Evolutionary conservation across 805 yeast species (phyloP).

Genomic region (Candida krabiensis): DNA sequence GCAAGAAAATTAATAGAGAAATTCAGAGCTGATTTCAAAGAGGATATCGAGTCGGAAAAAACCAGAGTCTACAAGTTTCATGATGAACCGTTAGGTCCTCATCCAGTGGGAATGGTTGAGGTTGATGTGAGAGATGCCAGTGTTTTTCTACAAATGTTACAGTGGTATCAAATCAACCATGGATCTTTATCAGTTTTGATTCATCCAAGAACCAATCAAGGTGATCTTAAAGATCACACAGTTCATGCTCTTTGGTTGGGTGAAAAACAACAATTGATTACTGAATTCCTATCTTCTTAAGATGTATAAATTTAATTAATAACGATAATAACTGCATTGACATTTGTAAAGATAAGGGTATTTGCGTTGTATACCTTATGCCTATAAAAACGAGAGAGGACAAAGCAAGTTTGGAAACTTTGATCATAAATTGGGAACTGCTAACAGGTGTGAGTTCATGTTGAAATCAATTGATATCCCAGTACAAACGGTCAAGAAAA

Average conservation of each 20-base stretch:
- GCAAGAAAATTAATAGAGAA: constrained; percentile 27
- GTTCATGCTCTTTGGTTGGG: constrained; percentile 60
- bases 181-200: constrained; percentile 52
- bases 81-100: constrained; percentile 57
- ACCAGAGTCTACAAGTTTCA: constrained; percentile 45
- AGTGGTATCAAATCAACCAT: constrained; percentile 54
- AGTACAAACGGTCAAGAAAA: background rate
- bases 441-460: too few species aligned
- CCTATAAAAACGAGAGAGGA: background rate
- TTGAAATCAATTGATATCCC: too few species aligned
- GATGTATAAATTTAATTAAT: background rate
- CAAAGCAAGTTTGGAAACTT: too few species aligned
- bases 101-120: constrained; percentile 60
- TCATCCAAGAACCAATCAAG: constrained; percentile 48
- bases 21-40: constrained; percentile 25
- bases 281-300: constrained; percentile 4
- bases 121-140: constrained; percentile 49
- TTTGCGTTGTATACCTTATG: background rate
- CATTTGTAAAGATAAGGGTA: background rate
- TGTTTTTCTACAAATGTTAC: constrained; percentile 43
- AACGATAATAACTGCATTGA: background rate
- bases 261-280: constrained; percentile 19
- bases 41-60: constrained; percentile 36
- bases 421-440: too few species aligned
- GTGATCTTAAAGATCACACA: constrained; percentile 50